Conservation (phyloP, 208 protist genomes). For the Willaertia magna region DNA sequence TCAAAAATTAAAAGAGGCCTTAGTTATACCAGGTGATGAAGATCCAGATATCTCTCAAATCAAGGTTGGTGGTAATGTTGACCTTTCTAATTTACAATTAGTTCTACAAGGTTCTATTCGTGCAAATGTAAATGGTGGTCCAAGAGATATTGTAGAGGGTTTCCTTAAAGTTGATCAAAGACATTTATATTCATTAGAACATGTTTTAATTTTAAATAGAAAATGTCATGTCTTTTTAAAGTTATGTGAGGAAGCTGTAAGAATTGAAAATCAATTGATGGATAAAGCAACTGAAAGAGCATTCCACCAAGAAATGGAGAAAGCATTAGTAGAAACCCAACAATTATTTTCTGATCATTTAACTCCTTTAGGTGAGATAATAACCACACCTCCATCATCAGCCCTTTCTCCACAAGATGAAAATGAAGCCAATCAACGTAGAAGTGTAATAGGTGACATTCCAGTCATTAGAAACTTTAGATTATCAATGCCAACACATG, state of each 20-base stretch:
- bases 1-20: neutral
- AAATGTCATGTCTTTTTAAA: neutral
- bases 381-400: neutral
- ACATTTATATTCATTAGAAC: no score
- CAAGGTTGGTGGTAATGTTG: neutral
- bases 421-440: neutral
- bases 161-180: neutral
- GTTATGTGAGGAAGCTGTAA: neutral
- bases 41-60: neutral
- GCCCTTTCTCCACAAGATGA: neutral
- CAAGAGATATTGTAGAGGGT: neutral
- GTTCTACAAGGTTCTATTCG: neutral
- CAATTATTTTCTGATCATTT: constrained; percentile 4
- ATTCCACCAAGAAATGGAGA: constrained; percentile 1
- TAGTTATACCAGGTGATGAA: neutral
- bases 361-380: neutral
- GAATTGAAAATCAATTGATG: neutral
- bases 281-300: neutral
- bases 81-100: neutral
- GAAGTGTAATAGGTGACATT: no score
- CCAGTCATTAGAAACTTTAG: no score
- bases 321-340: neutral
- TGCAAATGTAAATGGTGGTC: neutral
- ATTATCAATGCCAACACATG: no score
- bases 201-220: neutral